phyloP scores from a whole-genome alignment of 495 filamentous ascomycete species.

The Amphirosellinia nigrospora region DNA sequence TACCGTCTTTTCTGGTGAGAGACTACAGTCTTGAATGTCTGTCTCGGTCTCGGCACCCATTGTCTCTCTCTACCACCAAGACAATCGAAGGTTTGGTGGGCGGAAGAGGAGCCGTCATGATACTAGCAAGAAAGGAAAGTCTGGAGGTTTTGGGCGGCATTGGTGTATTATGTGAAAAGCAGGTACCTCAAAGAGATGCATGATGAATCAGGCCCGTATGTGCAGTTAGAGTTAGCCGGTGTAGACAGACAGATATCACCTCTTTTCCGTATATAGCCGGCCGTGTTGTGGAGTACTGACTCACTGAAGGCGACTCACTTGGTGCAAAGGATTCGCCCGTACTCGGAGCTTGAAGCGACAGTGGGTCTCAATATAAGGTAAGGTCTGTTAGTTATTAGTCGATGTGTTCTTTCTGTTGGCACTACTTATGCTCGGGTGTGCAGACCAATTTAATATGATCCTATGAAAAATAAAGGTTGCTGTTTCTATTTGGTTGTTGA shows the following conservation, averaged over 20 bases:
- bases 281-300: not conserved
- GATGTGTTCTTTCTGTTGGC: not conserved
- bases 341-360: not conserved
- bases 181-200: not conserved
- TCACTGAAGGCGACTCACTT: not conserved
- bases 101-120: not conserved
- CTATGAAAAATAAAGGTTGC: not conserved
- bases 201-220: not conserved
- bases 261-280: not conserved
- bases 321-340: not conserved
- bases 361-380: not conserved
- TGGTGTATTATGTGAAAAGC: not conserved
- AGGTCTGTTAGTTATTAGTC: not conserved
- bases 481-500: not conserved
- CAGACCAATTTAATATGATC: not conserved
- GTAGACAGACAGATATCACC: not conserved
- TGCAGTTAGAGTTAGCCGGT: not conserved
- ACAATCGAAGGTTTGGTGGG: not conserved
- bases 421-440: not conserved
- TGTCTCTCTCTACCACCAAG: not conserved
- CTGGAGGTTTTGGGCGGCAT: not conserved
- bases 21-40: not conserved
- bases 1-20: not conserved
- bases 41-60: not conserved
- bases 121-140: not conserved